Conservation (phyloP, 495 filamentous ascomycete genomes). For the Aspergillus biplanus region DNA sequence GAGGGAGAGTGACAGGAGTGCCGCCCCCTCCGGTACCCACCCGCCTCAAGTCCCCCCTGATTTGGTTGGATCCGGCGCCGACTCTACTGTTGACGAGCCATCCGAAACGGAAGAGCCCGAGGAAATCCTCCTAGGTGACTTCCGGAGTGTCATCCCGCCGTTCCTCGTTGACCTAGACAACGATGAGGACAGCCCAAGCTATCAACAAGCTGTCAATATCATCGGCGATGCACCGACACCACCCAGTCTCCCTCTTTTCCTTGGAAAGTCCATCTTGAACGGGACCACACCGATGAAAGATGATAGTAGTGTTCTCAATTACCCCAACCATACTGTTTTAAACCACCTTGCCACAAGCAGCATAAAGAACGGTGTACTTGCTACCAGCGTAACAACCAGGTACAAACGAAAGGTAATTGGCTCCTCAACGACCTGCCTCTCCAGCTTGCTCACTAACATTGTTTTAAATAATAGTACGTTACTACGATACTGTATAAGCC, state of each 20-base stretch:
- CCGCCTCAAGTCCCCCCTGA: slow-evolving; percentile 51
- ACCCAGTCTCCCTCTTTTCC: slow-evolving; percentile 85
- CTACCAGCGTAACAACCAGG: slow-evolving; percentile 95
- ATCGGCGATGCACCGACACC: slow-evolving; percentile 78
- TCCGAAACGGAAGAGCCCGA: slow-evolving; percentile 51
- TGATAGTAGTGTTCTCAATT: slow-evolving; percentile 92
- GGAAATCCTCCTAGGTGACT: slow-evolving; percentile 52
- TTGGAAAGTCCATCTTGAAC: slow-evolving; percentile 94
- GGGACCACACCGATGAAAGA: slow-evolving; percentile 90
- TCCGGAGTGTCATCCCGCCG: slow-evolving; percentile 68
- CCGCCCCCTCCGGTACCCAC: slow-evolving; percentile 43
- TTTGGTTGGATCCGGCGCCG: slow-evolving; percentile 35
- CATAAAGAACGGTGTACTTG: slow-evolving; percentile 93
- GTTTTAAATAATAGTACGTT: slow-evolving; percentile 68
- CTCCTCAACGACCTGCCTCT: slow-evolving; percentile 7
- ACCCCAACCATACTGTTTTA: slow-evolving; percentile 95
- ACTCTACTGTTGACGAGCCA: slow-evolving; percentile 45
- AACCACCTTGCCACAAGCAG: slow-evolving; percentile 98
- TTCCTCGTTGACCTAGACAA: slow-evolving; percentile 87
- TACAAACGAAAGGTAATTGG: slow-evolving; percentile 87
- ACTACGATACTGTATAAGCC: slow-evolving; percentile 98
- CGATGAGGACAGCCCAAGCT: slow-evolving; percentile 72
- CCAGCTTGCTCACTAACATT: slow-evolving; percentile 18
- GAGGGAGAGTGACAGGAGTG: slow-evolving; percentile 41
- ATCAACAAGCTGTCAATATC: slow-evolving; percentile 69